Evolutionary conservation across 305 asterid species (phyloP).

Genomic region (Fraxinus sp.): DNA sequence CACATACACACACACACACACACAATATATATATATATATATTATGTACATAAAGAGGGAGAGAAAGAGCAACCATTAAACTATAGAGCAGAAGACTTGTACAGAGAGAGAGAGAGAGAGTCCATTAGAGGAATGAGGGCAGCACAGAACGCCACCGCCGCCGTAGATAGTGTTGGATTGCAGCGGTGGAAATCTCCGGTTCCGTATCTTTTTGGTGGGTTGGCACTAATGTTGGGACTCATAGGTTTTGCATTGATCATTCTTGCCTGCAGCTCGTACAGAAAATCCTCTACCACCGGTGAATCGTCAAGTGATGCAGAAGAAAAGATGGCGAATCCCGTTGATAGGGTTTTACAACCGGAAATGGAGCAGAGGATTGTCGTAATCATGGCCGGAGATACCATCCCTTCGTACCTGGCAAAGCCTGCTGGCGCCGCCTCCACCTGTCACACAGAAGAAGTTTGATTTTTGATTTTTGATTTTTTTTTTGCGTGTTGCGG

Average conservation of each 20-base stretch:
- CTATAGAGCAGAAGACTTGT: neutral
- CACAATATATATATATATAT: neutral
- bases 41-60: neutral
- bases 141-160: constrained; percentile 19
- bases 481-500: neutral
- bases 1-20: constrained; percentile 4
- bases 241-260: constrained; percentile 44
- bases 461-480: neutral
- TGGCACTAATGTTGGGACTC: constrained; percentile 49
- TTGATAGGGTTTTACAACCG: neutral
- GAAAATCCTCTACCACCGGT: constrained; percentile 2
- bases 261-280: constrained; percentile 44
- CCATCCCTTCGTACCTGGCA: constrained; percentile 55
- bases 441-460: constrained; percentile 13
- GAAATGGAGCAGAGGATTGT: constrained; percentile 45
- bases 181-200: constrained; percentile 52
- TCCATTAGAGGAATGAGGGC: constrained; percentile 27
- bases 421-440: constrained; percentile 33
- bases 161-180: constrained; percentile 10
- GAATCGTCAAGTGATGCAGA: neutral
- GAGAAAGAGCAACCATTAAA: neutral
- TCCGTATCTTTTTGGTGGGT: constrained; percentile 52
- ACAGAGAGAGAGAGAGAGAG: neutral
- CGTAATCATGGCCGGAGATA: constrained; percentile 67
- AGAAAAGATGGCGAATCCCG: constrained; percentile 13